Percentiles rank a stretch among this genome's conserved stretches.
These are phyloP conservation scores for Andrographis paniculata DNA, from an alignment of 305 asterid genomes.

Conservation along the genomic window DNA sequence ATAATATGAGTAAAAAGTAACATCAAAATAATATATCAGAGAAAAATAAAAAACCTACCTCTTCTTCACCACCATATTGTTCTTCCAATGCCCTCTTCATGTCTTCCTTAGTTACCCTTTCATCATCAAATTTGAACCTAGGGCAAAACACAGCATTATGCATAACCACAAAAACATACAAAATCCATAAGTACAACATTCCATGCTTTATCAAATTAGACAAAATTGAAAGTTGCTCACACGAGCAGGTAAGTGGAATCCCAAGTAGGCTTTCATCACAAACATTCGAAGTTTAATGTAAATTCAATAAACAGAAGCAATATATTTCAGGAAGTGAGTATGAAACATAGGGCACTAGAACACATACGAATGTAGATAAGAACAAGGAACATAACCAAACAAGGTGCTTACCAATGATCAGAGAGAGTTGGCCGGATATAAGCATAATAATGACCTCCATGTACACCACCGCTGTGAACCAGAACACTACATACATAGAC, in stretches of 20 bases:
- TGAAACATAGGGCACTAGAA: constrained; percentile 7
- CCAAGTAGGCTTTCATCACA: no score
- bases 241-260: no score
- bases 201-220: no score
- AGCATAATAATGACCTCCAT: constrained; percentile 90
- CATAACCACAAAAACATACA: constrained; percentile 11
- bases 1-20: background rate
- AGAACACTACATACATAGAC: constrained; percentile 39
- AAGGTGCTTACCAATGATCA: constrained; percentile 60
- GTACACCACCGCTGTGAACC: constrained; percentile 91
- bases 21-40: constrained; percentile 7
- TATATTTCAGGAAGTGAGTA: constrained; percentile 6
- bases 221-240: no score
- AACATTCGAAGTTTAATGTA: background rate
- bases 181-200: constrained; percentile 14
- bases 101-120: constrained; percentile 59
- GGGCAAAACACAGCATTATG: constrained; percentile 13
- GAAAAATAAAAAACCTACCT: constrained; percentile 22
- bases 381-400: constrained; percentile 10
- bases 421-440: constrained; percentile 79
- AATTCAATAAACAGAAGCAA: background rate
- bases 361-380: background rate
- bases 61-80: constrained; percentile 66
- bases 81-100: constrained; percentile 51
- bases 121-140: constrained; percentile 69